Evolutionary conservation across 257 asterid genomes (phyloP).

Genomic region (Handroanthus guayacan): DNA sequence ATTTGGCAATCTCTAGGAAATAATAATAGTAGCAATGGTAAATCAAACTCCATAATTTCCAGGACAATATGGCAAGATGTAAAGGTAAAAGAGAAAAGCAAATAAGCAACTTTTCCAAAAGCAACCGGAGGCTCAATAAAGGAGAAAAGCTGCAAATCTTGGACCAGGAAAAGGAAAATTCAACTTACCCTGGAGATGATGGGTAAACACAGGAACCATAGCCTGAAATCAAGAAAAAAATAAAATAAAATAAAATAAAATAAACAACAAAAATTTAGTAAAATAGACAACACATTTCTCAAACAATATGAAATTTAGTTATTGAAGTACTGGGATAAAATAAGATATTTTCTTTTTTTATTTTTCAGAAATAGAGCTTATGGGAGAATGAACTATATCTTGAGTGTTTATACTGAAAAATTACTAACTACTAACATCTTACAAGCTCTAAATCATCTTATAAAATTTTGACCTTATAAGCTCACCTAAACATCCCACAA

Average conservation of each 20-base stretch:
- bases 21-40: not conserved
- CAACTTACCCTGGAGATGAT: constrained; percentile 64
- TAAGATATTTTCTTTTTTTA: too few relatives aligned
- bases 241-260: not conserved
- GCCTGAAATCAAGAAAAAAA: constrained; percentile 50
- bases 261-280: not conserved
- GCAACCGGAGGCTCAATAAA: constrained; percentile 12
- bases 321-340: too few relatives aligned
- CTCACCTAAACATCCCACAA: not conserved
- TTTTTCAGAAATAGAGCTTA: too few relatives aligned
- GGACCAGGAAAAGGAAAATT: not conserved
- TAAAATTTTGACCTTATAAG: too few relatives aligned
- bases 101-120: constrained; percentile 35
- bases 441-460: too few relatives aligned
- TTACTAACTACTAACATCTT: too few relatives aligned
- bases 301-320: too few relatives aligned
- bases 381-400: too few relatives aligned
- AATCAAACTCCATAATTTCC: constrained; percentile 25
- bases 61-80: not conserved
- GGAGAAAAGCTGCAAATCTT: constrained; percentile 6
- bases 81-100: constrained; percentile 15
- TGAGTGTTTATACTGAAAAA: too few relatives aligned
- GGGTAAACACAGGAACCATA: constrained; percentile 95
- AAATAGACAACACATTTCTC: too few relatives aligned
- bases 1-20: not conserved